These are phyloP conservation scores for Tulasnella sp. DNA, from an alignment of 768 basidiomycete genomes.

Conservation along the genomic window DNA sequence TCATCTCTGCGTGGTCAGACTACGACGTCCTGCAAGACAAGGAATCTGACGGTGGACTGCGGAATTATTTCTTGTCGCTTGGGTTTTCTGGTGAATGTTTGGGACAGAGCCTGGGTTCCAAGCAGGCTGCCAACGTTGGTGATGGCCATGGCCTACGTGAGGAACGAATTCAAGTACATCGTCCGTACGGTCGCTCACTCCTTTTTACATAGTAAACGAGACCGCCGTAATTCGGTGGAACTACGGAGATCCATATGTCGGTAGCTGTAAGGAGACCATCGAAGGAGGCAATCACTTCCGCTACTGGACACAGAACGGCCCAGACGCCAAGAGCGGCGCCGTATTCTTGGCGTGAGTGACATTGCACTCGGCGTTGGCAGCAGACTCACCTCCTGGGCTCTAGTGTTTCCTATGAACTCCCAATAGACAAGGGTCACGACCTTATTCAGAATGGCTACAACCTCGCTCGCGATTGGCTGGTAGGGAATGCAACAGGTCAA, in stretches of 20 bases:
- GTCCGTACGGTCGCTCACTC: background rate
- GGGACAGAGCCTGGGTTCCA: slow-evolving; percentile 68
- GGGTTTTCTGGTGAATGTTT: slow-evolving; percentile 72
- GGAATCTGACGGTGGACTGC: slow-evolving; percentile 57
- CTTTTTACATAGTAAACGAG: slow-evolving; percentile 52
- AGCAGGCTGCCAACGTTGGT: slow-evolving; percentile 62
- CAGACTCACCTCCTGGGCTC: slow-evolving; percentile 35
- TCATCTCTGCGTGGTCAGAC: slow-evolving; percentile 72
- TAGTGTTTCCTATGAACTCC: slow-evolving; percentile 56
- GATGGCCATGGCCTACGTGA: slow-evolving; percentile 67
- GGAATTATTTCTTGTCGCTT: slow-evolving; percentile 77
- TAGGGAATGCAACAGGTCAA: slow-evolving; percentile 69
- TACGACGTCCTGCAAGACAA: slow-evolving; percentile 54
- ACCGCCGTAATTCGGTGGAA: slow-evolving; percentile 68
- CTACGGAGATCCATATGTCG: slow-evolving; percentile 69
- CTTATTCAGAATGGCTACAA: slow-evolving; percentile 62
- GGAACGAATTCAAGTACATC: slow-evolving; percentile 27
- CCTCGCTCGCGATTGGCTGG: slow-evolving; percentile 57
- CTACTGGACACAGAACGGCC: slow-evolving; percentile 79
- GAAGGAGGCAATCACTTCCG: slow-evolving; percentile 82
- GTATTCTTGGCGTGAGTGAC: slow-evolving; percentile 55
- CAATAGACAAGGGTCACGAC: slow-evolving; percentile 54
- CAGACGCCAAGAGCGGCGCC: slow-evolving; percentile 55
- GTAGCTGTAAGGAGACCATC: slow-evolving; percentile 78
- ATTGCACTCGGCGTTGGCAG: slow-evolving; percentile 50